Conservation (phyloP, 495 filamentous ascomycete genomes). For the Podospora sp. region DNA sequence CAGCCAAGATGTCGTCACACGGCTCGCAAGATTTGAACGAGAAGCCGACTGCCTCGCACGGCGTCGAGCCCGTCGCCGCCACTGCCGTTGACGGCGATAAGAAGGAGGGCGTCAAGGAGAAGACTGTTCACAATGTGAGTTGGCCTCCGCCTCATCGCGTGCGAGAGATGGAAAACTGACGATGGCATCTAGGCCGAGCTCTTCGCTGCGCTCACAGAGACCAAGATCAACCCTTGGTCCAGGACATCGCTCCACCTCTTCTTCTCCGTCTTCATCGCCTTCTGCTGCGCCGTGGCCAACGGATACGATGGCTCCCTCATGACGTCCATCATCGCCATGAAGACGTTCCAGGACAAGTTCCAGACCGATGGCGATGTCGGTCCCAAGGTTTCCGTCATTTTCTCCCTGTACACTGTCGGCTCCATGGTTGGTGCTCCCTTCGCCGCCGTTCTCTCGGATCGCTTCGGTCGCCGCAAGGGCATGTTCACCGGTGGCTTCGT, state of each 20-base stretch:
- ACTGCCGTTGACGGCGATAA: constrained; percentile 30
- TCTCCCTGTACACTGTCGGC: constrained; percentile 53
- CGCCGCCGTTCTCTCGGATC: constrained; percentile 49
- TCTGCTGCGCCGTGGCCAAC: constrained; percentile 56
- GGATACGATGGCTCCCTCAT: constrained; percentile 55
- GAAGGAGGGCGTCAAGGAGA: constrained; percentile 48
- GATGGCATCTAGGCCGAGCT: constrained; percentile 52
- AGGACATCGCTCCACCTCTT: constrained; percentile 57
- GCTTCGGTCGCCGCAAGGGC: constrained; percentile 43
- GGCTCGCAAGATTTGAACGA: constrained; percentile 32
- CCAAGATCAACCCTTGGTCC: constrained; percentile 58
- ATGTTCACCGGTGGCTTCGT: constrained; percentile 55
- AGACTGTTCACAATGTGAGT: constrained; percentile 57
- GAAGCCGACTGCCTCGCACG: constrained; percentile 27
- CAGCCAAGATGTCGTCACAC: constrained; percentile 38
- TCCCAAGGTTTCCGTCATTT: constrained; percentile 43
- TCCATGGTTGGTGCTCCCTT: constrained; percentile 51
- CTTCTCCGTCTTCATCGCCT: constrained; percentile 49
- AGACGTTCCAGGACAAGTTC: constrained; percentile 42
- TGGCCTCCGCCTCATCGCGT: background rate
- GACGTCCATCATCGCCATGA: constrained; percentile 47
- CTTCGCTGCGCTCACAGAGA: constrained; percentile 59
- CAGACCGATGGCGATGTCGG: constrained; percentile 39
- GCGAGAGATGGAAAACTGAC: constrained; percentile 13
- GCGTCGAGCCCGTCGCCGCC: constrained; percentile 15